Evolutionary conservation across 73 alveolate genomes (phyloP).

Genomic region (Paramecium caudatum): DNA sequence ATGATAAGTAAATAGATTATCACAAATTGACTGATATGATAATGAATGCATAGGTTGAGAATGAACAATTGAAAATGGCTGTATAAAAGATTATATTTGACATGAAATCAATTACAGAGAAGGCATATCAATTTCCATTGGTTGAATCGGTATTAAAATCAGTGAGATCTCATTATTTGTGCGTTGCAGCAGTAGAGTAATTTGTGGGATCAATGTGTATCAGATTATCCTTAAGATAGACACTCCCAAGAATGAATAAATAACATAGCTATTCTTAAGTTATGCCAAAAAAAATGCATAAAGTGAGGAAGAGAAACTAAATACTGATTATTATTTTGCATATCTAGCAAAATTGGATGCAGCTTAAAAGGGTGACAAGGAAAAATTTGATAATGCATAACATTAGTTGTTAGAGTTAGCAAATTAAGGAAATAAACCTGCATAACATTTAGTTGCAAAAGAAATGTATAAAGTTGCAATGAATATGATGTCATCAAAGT

Average conservation of each 20-base stretch:
- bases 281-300: conserved; percentile 64
- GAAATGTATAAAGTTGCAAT: conserved; percentile 77
- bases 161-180: conserved; percentile 51
- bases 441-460: conserved; percentile 73
- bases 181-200: conserved; percentile 73
- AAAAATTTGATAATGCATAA: conserved; percentile 56
- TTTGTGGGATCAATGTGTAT: conserved; percentile 73
- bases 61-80: conserved; percentile 61
- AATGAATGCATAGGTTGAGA: conserved; percentile 51
- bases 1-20: background rate
- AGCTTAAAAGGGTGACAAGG: conserved; percentile 60
- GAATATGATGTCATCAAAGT: conserved; percentile 65
- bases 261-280: conserved; percentile 57
- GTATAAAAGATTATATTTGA: conserved; percentile 54
- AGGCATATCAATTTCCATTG: conserved; percentile 42
- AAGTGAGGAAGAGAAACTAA: conserved; percentile 3
- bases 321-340: conserved; percentile 56
- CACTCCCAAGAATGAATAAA: conserved; percentile 71
- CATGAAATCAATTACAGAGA: conserved; percentile 66
- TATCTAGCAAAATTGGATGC: conserved; percentile 67
- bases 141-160: conserved; percentile 58
- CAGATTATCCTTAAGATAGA: conserved; percentile 29
- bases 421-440: conserved; percentile 43
- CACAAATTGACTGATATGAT: conserved; percentile 59
- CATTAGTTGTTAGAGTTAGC: conserved; percentile 62